Conservation (phyloP, 2,329 filamentous ascomycete species). For the Curvularia eragrostidis region DNA sequence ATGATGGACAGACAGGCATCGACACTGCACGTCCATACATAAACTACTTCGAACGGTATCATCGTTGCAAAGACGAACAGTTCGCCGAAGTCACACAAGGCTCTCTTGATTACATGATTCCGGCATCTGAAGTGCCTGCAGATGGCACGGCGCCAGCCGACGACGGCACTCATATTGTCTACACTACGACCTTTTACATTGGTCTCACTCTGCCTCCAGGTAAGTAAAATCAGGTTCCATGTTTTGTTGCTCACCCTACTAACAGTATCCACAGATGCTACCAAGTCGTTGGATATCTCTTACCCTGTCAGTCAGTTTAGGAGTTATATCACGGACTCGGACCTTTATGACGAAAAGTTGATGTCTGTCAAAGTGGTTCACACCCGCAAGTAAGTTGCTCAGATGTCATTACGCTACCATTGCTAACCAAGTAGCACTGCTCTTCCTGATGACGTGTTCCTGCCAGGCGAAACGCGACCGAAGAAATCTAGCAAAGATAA, state of each 20-base stretch:
- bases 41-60: conserved; percentile 86
- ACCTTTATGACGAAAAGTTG: conserved; percentile 75
- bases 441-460: conserved; percentile 89
- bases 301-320: conserved; percentile 88
- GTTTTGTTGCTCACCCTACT: neutral
- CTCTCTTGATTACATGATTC: conserved; percentile 66
- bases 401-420: neutral
- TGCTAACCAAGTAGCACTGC: conserved; percentile 68
- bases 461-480: conserved; percentile 69
- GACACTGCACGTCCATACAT: conserved; percentile 88
- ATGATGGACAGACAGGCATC: conserved; percentile 76
- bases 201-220: conserved; percentile 80
- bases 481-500: conserved; percentile 53
- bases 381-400: conserved; percentile 75
- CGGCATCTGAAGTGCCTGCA: conserved; percentile 56
- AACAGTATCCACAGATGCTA: conserved; percentile 55
- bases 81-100: conserved; percentile 68
- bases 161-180: conserved; percentile 64
- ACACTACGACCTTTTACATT: conserved; percentile 93
- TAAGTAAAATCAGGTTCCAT: conserved; percentile 53
- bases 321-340: conserved; percentile 76
- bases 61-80: conserved; percentile 70
- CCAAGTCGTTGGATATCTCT: conserved; percentile 77
- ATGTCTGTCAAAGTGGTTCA: conserved; percentile 83
- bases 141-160: conserved; percentile 42